Percentiles rank a stretch among this genome's conserved stretches.
phyloP scores from a whole-genome alignment of 306 rosid species.

The Malus fusca region DNA sequence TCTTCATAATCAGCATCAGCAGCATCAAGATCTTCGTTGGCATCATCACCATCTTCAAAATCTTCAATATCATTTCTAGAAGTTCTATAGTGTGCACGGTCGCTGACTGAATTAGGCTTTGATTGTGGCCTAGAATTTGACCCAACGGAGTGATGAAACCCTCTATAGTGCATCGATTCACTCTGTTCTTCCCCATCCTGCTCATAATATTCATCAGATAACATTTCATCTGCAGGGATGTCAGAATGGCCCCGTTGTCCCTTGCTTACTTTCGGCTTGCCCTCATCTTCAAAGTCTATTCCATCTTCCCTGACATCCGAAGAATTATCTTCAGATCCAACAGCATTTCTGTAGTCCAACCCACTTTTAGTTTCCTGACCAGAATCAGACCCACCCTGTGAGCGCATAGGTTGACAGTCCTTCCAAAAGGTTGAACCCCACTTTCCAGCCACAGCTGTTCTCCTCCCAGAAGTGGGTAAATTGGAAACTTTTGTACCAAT shows the following conservation, averaged over 20 bases:
- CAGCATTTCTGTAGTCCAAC: conserved; percentile 53
- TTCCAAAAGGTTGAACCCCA: conserved; percentile 99
- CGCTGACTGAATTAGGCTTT: conserved; percentile 34
- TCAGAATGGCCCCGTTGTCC: conserved; percentile 63
- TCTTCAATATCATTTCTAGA: conserved; percentile 48
- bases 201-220: conserved; percentile 98
- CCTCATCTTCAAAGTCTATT: conserved; percentile 76
- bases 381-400: conserved; percentile 68
- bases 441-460: conserved; percentile 53
- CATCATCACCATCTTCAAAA: conserved; percentile 25
- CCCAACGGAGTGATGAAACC: conserved; percentile 41
- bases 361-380: conserved; percentile 78
- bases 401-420: conserved; percentile 74
- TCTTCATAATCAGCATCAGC: conserved; percentile 89
- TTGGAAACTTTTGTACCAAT: conserved; percentile 39
- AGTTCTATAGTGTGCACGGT: conserved; percentile 33
- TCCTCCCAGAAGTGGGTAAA: conserved; percentile 57
- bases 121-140: conserved; percentile 54
- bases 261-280: conserved; percentile 50
- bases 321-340: conserved; percentile 64
- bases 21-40: conserved; percentile 36
- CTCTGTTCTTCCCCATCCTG: conserved; percentile 89
- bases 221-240: conserved; percentile 89
- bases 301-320: conserved; percentile 62
- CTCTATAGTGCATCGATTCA: conserved; percentile 51